Evolutionary conservation across 73 alveolate genomes (phyloP).

Genomic region (Symbiodinium natans): DNA sequence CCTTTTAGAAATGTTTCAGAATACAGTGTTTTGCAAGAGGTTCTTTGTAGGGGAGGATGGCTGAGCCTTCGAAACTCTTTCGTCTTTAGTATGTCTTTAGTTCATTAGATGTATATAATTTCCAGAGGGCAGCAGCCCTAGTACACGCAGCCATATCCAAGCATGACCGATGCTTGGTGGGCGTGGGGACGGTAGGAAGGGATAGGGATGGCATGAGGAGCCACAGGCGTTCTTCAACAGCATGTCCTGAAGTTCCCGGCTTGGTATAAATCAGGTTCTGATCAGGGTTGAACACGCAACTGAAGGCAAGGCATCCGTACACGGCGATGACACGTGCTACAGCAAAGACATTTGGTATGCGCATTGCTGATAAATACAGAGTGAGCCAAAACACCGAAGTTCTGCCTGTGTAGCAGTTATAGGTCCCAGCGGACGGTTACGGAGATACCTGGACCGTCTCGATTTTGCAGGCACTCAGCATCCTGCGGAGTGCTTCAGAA

Average conservation of each 20-base stretch:
- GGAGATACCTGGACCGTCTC: conserved; percentile 10
- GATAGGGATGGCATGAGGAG: background rate
- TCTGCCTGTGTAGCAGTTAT: background rate
- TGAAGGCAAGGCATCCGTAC: conserved; percentile 6
- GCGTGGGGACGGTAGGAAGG: background rate
- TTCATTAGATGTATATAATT: too few species aligned
- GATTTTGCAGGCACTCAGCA: background rate
- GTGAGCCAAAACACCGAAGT: background rate
- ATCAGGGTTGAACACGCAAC: background rate
- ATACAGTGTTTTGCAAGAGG: background rate
- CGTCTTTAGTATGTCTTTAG: too few species aligned
- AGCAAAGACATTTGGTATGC: background rate
- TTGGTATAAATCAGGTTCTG: background rate
- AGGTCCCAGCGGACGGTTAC: conserved; percentile 11
- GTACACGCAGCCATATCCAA: background rate
- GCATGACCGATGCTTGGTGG: conserved; percentile 1
- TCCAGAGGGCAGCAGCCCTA: conserved; percentile 11
- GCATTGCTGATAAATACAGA: background rate
- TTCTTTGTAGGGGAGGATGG: background rate
- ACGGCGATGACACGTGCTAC: background rate
- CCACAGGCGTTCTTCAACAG: background rate
- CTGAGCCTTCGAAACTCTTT: background rate
- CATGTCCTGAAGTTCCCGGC: background rate
- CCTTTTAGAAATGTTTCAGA: background rate
- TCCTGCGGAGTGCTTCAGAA: conserved; percentile 1